Evolutionary conservation across 2,329 filamentous ascomycete genomes (phyloP).

Genomic region (Calycina marina): DNA sequence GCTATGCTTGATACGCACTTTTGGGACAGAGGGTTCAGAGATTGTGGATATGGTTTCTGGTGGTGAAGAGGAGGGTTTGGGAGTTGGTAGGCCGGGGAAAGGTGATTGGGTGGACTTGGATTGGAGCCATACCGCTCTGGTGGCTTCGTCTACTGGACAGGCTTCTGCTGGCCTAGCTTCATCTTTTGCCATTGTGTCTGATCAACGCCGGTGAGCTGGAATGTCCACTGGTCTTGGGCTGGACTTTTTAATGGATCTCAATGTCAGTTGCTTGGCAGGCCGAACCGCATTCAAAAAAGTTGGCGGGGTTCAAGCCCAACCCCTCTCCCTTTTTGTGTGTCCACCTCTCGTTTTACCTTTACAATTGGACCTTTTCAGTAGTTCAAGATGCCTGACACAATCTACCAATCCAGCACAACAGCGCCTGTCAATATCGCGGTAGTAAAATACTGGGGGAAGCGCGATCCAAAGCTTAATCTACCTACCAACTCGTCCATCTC

Average conservation of each 20-base stretch:
- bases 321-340: too few species aligned
- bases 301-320: too few species aligned
- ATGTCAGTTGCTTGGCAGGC: too few species aligned
- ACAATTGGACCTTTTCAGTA: too few species aligned
- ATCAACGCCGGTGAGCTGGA: too few species aligned
- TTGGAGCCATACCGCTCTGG: constrained; percentile 72
- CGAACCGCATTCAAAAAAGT: too few species aligned
- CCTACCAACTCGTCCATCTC: constrained; percentile 97
- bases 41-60: too few species aligned
- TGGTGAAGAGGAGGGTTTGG: constrained; percentile 5
- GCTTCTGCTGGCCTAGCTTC: constrained; percentile 25
- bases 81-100: constrained; percentile 12
- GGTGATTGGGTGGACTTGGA: constrained; percentile 15
- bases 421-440: constrained; percentile 97
- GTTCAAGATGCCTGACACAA: constrained; percentile 24
- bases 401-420: constrained; percentile 89
- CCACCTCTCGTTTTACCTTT: too few species aligned
- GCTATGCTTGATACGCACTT: too few species aligned
- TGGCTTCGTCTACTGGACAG: constrained; percentile 85
- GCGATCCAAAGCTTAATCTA: constrained; percentile 83
- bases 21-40: too few species aligned
- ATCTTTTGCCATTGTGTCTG: constrained; percentile 18
- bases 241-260: too few species aligned
- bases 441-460: constrained; percentile 99
- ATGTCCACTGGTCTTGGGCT: too few species aligned